A percentile compares a stretch with the other conserved stretches of the same genome.
phyloP scores from a whole-genome alignment of 2,329 filamentous ascomycete species.

The Monilinia fructicola region DNA sequence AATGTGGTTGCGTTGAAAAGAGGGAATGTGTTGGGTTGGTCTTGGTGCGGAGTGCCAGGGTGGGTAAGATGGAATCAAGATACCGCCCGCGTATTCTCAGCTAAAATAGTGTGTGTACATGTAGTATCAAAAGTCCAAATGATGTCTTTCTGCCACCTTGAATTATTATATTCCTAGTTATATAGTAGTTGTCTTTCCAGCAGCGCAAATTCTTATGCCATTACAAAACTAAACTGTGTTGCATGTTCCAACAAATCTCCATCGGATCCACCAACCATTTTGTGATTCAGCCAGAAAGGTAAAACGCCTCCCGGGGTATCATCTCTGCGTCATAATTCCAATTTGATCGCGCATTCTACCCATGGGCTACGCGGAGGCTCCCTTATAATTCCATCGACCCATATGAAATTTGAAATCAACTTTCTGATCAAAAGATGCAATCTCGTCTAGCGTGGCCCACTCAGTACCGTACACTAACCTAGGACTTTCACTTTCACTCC shows the following conservation, averaged over 20 bases:
- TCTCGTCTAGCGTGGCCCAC: neutral
- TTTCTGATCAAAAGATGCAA: neutral
- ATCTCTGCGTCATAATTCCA: neutral
- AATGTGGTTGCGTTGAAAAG: no score
- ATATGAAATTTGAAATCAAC: neutral
- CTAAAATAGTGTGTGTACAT: no score
- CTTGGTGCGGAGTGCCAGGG: no score
- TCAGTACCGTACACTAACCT: no score
- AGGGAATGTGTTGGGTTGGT: no score
- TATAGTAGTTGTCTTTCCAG: neutral
- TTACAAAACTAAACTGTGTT: neutral
- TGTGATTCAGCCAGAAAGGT: neutral
- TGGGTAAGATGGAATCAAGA: no score
- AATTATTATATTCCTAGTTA: no score
- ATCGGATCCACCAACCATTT: neutral
- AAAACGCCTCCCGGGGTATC: conserved; percentile 21
- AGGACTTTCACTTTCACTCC: neutral
- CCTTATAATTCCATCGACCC: neutral
- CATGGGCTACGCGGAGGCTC: neutral
- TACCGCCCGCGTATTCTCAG: no score
- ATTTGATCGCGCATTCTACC: neutral
- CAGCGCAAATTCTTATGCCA: neutral
- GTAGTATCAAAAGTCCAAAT: no score
- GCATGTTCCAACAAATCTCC: neutral
- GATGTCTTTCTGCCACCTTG: no score